Conservation (phyloP, 176 grass and related monocot species). For the Juncus effusus region DNA sequence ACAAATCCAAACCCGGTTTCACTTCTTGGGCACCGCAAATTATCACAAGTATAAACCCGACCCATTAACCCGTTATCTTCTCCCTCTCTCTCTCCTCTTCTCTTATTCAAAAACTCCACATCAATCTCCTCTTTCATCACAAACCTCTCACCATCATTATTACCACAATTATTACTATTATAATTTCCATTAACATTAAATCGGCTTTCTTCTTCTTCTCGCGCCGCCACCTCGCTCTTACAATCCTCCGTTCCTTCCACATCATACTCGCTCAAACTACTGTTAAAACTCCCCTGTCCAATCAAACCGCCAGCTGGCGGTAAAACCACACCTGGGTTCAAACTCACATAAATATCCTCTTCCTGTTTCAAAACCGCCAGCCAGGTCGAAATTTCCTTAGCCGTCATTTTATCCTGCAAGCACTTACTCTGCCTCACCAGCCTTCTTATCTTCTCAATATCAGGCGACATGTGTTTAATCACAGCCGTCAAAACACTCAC, state of each 20-base stretch:
- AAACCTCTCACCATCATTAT: conserved; percentile 38
- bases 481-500: conserved; percentile 95
- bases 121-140: conserved; percentile 69
- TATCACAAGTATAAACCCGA: conserved; percentile 71
- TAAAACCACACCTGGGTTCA: conserved; percentile 49
- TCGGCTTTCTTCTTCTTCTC: conserved; percentile 13
- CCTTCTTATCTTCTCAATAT: conserved; percentile 93
- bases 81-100: background rate
- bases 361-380: conserved; percentile 89
- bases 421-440: conserved; percentile 91
- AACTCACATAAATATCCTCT: conserved; percentile 70
- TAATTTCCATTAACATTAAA: no score
- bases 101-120: conserved; percentile 70
- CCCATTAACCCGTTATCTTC: conserved; percentile 53
- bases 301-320: conserved; percentile 30
- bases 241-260: conserved; percentile 65
- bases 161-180: no score
- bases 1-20: conserved; percentile 58
- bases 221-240: conserved; percentile 47
- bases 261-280: conserved; percentile 76
- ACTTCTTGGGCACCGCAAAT: conserved; percentile 55
- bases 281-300: conserved; percentile 61
- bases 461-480: conserved; percentile 97
- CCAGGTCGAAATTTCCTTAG: conserved; percentile 96
- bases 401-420: conserved; percentile 99